Conservation (phyloP, 2,329 filamentous ascomycete species). For the Talaromyces sp. region DNA sequence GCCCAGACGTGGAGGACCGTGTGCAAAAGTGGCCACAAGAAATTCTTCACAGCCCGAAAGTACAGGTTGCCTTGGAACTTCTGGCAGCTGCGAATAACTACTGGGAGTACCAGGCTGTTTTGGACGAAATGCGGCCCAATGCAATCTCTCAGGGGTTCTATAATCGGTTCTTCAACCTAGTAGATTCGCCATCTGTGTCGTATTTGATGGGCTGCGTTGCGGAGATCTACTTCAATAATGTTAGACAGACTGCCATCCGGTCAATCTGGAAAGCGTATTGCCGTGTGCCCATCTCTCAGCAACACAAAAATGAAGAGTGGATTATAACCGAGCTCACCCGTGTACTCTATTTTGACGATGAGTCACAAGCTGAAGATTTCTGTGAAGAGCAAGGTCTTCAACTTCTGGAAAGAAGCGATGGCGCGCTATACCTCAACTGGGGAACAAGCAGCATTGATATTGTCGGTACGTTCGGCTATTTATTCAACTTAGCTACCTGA, state of each 20-base stretch:
- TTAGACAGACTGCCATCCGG: conserved; percentile 53
- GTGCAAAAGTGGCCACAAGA: conserved; percentile 52
- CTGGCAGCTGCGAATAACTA: conserved; percentile 53
- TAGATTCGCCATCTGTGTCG: conserved; percentile 52
- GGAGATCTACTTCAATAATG: conserved; percentile 57
- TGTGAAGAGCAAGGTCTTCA: conserved; percentile 51
- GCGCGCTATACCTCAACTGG: conserved; percentile 49
- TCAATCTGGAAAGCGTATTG: conserved; percentile 52
- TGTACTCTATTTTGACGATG: conserved; percentile 52
- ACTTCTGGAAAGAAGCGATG: conserved; percentile 44
- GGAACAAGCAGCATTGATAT: conserved; percentile 44
- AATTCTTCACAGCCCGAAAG: conserved; percentile 47
- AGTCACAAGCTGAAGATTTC: conserved; percentile 50
- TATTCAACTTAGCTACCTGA: neutral
- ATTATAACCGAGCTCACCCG: conserved; percentile 49
- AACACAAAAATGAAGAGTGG: conserved; percentile 52
- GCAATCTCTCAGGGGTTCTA: conserved; percentile 56
- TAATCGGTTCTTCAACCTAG: conserved; percentile 52
- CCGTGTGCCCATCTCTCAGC: conserved; percentile 43
- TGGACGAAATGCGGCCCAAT: conserved; percentile 46
- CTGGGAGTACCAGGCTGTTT: conserved; percentile 47
- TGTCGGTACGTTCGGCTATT: conserved; percentile 36
- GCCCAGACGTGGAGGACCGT: conserved; percentile 53
- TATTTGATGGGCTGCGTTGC: conserved; percentile 62
- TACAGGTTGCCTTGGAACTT: conserved; percentile 54